A percentile compares a stretch with the other conserved stretches of the same genome.
phyloP scores from a whole-genome alignment of 306 rosid genomes.

The Lathyrus oleraceus region DNA sequence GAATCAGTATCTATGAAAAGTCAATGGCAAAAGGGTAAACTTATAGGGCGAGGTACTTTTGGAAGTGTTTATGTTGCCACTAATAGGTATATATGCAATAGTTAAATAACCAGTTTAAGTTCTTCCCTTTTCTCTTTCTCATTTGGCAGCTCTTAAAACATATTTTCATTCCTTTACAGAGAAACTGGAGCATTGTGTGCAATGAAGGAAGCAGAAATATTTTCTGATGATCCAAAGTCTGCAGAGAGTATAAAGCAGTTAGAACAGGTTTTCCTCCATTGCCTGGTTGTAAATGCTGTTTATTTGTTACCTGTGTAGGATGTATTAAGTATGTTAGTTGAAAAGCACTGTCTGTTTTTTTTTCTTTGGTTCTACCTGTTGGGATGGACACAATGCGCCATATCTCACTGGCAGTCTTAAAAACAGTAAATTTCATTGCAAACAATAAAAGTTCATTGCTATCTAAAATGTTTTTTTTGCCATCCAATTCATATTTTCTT shows the following conservation, averaged over 20 bases:
- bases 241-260: conserved; percentile 88
- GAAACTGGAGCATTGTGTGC: conserved; percentile 98
- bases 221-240: conserved; percentile 88
- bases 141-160: conserved; percentile 20
- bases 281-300: neutral
- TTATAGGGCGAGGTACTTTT: conserved; percentile 97
- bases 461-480: conserved; percentile 21
- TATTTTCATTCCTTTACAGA: conserved; percentile 39
- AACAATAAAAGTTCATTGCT: neutral
- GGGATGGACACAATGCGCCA: conserved; percentile 3
- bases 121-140: conserved; percentile 34
- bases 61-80: conserved; percentile 95
- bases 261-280: conserved; percentile 70
- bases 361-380: neutral
- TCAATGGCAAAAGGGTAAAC: conserved; percentile 96
- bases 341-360: neutral
- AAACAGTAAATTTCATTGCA: neutral
- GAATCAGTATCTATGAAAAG: conserved; percentile 63
- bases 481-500: neutral
- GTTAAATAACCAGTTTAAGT: conserved; percentile 7
- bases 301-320: conserved; percentile 6
- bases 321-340: neutral
- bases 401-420: conserved; percentile 13
- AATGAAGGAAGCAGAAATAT: conserved; percentile 92
- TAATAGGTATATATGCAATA: conserved; percentile 57